Evolutionary conservation across 345 rosid genomes (phyloP).

Genomic region (Populus davidiana): DNA sequence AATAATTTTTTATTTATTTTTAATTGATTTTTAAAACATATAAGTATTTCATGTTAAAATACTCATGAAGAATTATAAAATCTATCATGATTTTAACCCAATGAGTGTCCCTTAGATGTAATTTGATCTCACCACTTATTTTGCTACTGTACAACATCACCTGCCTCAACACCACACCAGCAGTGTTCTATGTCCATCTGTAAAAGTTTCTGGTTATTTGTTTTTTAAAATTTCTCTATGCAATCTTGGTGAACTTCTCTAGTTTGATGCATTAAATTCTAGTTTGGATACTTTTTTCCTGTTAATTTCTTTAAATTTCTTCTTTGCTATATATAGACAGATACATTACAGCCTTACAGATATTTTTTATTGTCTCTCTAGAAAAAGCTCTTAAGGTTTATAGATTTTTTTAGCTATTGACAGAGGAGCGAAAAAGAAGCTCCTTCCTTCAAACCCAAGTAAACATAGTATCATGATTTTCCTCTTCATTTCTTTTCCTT

Average conservation of each 20-base stretch:
- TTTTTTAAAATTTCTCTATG: not conserved
- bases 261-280: not conserved
- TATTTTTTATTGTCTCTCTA: not conserved
- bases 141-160: no score
- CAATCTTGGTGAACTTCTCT: not conserved
- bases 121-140: no score
- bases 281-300: not conserved
- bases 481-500: not conserved
- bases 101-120: no score
- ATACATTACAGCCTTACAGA: conserved; percentile 12
- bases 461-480: not conserved
- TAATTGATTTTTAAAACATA: no score
- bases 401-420: conserved; percentile 26
- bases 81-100: no score
- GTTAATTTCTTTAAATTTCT: not conserved
- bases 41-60: no score
- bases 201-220: no score
- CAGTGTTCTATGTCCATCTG: no score
- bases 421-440: conserved; percentile 24
- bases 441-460: conserved; percentile 37
- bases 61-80: no score
- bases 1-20: no score
- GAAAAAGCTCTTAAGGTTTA: not conserved
- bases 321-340: not conserved
- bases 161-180: no score